Percentiles rank a stretch among this genome's conserved stretches.
Evolutionary conservation across 306 rosid species (phyloP).

Genomic region (Glycine latifolia): DNA sequence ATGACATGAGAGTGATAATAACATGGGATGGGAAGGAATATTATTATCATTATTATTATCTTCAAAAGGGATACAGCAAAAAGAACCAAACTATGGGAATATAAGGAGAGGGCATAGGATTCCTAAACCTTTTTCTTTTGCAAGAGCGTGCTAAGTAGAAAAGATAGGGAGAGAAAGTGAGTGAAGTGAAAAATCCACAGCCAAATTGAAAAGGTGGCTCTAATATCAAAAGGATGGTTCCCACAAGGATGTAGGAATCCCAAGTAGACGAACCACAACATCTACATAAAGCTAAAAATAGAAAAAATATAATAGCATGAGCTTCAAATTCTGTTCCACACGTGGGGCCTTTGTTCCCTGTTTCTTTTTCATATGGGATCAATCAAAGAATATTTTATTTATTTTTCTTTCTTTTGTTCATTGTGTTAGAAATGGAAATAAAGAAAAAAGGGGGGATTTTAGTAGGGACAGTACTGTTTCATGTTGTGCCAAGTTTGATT

Average conservation of each 20-base stretch:
- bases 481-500: conserved; percentile 30
- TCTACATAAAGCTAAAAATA: conserved; percentile 68
- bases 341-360: conserved; percentile 78
- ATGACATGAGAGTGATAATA: neutral
- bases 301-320: conserved; percentile 50
- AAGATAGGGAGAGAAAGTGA: conserved; percentile 72
- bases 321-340: conserved; percentile 71
- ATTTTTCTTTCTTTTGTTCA: conserved; percentile 39
- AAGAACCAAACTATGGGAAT: conserved; percentile 71
- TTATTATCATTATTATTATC: conserved; percentile 59
- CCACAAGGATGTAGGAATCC: conserved; percentile 88
- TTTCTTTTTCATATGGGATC: conserved; percentile 63
- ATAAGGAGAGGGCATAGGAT: conserved; percentile 92
- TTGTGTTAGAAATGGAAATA: conserved; percentile 34
- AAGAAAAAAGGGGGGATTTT: conserved; percentile 11
- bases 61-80: conserved; percentile 69
- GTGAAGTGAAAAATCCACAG: conserved; percentile 56
- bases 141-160: conserved; percentile 70
- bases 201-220: conserved; percentile 75
- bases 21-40: conserved; percentile 47
- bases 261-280: conserved; percentile 76
- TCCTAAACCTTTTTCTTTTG: conserved; percentile 71
- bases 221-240: conserved; percentile 65
- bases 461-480: conserved; percentile 33
- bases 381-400: conserved; percentile 48